Base-by-base conservation (phyloP, 192 early-diverging fungal genomes). In the Coemansia sp. region DNA sequence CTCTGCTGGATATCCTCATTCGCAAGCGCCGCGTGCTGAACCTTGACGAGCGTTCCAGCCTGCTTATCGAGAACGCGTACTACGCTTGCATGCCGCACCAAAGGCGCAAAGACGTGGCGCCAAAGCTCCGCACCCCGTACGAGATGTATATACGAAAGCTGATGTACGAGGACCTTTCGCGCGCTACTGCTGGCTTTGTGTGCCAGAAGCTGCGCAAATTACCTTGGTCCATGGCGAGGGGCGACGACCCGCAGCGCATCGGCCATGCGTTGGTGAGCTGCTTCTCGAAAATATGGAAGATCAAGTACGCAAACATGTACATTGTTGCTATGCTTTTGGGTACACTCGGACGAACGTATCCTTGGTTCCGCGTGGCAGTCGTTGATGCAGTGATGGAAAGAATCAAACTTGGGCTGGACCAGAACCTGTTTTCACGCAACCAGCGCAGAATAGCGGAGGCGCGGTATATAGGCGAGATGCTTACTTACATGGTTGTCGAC, bases 61-160 rank as follows among this genome's bases (percentile, higher is more conserved):
- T 96, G 58, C 92, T 98, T 86, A 90, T 99, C 31, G 96, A 98
- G 39, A 98, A 98, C 64, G 95, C 95, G 0, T 94, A 90, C 59
- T 92, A 92, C 71, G 87, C 90, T 71, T 93, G 91, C 66, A 92
- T 93, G 66, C 95, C 94, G 8, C 94, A 90, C 2, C 91, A 91
- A 30, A 68, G 75, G n/a, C 68, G 80, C 2, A 81, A 30, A 2
- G 77, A 84, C 13, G 84, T 77, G 18, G 66, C 79, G n/a, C 74
- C 72, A 37, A 96, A 97, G 63, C 78, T 85, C 9, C 89, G 94
- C 13, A 81, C 91, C 0, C 89, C 93, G 0, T 85, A 95, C 48
- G 95, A 97, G 72, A 84, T 87, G 58, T 99, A 93, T 66, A 81
- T 97, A 51, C 88, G 92, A 43, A 93, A 96, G 75, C 81, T 97